Conservation (phyloP, 1,284 basidiomycete species). For the Neolentinus lepideus region DNA sequence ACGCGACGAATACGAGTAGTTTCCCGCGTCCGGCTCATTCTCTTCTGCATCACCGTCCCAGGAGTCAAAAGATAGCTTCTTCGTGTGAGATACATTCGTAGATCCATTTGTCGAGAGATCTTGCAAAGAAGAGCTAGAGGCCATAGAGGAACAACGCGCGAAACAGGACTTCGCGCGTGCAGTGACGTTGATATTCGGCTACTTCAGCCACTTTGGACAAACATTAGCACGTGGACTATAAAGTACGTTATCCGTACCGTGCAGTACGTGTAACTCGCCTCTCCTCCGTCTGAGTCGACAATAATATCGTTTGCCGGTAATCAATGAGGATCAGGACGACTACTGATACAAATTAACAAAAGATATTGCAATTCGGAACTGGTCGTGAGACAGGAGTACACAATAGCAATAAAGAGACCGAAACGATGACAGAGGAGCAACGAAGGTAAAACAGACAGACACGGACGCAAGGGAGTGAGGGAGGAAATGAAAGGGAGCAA, state of each 20-base stretch:
- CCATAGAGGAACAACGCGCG: neutral
- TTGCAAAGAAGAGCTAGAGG: neutral
- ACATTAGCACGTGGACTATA: neutral
- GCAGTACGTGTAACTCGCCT: too few species aligned
- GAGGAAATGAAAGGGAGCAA: neutral
- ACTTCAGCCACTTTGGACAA: neutral
- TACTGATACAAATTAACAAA: neutral
- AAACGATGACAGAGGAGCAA: neutral
- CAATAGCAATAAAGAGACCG: neutral
- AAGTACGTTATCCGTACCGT: too few species aligned
- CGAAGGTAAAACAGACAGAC: neutral
- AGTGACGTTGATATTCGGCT: neutral
- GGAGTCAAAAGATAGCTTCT: constrained; percentile 16
- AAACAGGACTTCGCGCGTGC: neutral
- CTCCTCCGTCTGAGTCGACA: too few species aligned
- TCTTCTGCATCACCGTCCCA: constrained; percentile 27
- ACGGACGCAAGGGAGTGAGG: neutral
- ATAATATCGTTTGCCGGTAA: too few species aligned
- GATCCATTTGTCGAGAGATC: neutral
- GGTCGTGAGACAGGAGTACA: neutral
- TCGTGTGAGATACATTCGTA: neutral
- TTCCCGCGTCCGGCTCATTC: constrained; percentile 31
- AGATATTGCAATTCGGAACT: neutral
- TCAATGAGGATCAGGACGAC: neutral
- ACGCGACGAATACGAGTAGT: constrained; percentile 69